These are phyloP conservation scores for Erysimum pusillum DNA, from an alignment of 441 rosid species.

Conservation along the genomic window DNA sequence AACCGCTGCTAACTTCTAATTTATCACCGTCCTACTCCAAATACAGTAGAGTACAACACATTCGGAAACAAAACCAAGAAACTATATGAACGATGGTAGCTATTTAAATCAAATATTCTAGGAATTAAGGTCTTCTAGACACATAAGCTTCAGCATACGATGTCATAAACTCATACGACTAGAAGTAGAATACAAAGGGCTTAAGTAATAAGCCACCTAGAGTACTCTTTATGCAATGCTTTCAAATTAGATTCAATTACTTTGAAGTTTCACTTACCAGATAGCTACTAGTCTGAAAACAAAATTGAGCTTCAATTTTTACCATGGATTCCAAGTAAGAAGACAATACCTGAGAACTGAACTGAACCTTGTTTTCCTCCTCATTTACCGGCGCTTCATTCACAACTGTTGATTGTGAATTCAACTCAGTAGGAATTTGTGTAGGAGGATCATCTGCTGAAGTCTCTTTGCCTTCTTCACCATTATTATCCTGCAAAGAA, in stretches of 20 bases:
- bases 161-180: not conserved
- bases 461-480: slow-evolving; percentile 55
- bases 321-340: slow-evolving; percentile 21
- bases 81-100: not conserved
- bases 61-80: slow-evolving; percentile 32
- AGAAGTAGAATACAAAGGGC: not conserved
- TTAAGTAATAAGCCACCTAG: not conserved
- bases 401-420: slow-evolving; percentile 52
- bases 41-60: slow-evolving; percentile 22
- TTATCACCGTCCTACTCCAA: slow-evolving; percentile 68
- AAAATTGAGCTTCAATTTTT: not conserved
- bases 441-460: slow-evolving; percentile 49
- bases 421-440: slow-evolving; percentile 53
- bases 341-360: slow-evolving; percentile 62
- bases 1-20: slow-evolving; percentile 76
- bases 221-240: not conserved
- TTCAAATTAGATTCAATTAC: slow-evolving; percentile 2
- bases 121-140: not conserved
- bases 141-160: not conserved
- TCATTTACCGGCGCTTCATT: slow-evolving; percentile 50
- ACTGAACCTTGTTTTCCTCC: slow-evolving; percentile 55
- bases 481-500: slow-evolving; percentile 59
- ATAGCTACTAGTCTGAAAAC: slow-evolving; percentile 12
- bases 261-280: slow-evolving; percentile 4
- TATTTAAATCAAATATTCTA: not conserved